Base-by-base conservation (phyloP, 2,329 filamentous ascomycete species). In the Fusarium tupiense region DNA sequence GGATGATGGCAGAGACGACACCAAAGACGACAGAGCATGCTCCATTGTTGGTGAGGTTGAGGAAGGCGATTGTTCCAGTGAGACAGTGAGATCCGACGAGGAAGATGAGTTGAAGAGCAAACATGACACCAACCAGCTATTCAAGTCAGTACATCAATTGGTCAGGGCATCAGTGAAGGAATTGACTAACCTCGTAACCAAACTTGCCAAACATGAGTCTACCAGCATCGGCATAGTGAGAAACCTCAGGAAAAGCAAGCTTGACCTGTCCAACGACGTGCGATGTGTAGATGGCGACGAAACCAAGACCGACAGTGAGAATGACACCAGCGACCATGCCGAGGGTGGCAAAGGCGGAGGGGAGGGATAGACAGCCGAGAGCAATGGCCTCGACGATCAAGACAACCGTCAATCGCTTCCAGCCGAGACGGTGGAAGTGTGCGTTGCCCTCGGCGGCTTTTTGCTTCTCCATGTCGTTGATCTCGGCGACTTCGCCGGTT, bases 31-130 rank as follows among this genome's bases (percentile, higher is more conserved):
- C 76, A 26, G 84, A 84, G 81, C 86, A 87, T 22, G 81, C 77
- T 54, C 80, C 88, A 71, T 92, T 87, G 8, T 88, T 81, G 9
- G 90, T 91, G 59, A 94, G 84, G 58, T 87, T 90, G 75, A 91
- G 91, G 81, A 93, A 88, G 74, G 91, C 91, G 76, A 93, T 91
- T 38, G 87, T 88, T 73, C 93, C 93, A 0, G 91, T 93, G 70
- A 94, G 83, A 59, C 92, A 85, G 82, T 94, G 93, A n/a, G 91
- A 92, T 40, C 88, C 91, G 82, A 92, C 91, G 75, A 93, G 88
- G 82, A 94, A 93, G 63, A 92, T 83, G 44, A 94, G 84, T 81
- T 93, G 90, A 24, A 93, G 81, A 16, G 88, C 83, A 75, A 92
- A 91, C 72, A 88, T 90, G 71, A 84, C 81, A 31, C 90, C 91